Evolutionary conservation across 129 eudicot genomes (phyloP).

Genomic region (Flaveria robusta): DNA sequence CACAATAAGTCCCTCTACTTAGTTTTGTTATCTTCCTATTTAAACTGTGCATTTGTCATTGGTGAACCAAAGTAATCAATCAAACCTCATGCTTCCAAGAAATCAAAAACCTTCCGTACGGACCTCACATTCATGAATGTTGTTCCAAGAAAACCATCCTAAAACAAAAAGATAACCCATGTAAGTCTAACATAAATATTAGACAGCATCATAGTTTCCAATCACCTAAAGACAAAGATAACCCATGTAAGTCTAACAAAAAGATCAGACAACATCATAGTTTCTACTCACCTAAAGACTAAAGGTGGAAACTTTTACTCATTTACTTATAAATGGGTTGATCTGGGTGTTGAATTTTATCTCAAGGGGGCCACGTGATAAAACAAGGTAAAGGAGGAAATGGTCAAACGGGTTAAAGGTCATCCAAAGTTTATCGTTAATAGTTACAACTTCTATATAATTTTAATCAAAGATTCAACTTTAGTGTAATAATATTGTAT

Average conservation of each 20-base stretch:
- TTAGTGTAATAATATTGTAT: too few species aligned
- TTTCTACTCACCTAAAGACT: background rate
- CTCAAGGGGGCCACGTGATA: too few species aligned
- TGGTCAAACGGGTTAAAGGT: too few species aligned
- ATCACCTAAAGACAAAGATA: too few species aligned
- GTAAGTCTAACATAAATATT: conserved; percentile 1
- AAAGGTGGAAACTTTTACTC: background rate
- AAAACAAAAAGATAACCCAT: conserved; percentile 2
- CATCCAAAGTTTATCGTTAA: too few species aligned
- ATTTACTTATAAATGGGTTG: background rate
- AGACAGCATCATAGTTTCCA: background rate
- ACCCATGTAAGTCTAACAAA: too few species aligned
- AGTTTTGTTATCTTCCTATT: conserved; percentile 69
- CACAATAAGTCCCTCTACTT: too few species aligned
- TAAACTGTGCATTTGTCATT: conserved; percentile 45
- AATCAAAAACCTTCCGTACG: conserved; percentile 73
- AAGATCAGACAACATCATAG: too few species aligned
- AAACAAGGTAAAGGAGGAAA: too few species aligned
- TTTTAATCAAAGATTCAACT: too few species aligned
- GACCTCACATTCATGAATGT: conserved; percentile 65
- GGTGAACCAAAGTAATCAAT: conserved; percentile 68
- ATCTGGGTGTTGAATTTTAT: too few species aligned
- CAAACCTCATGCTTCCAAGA: conserved; percentile 91
- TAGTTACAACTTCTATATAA: too few species aligned
- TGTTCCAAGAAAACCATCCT: conserved; percentile 92